phyloP scores from a whole-genome alignment of 2,329 filamentous ascomycete genomes.

The Didymella arachidicola region DNA sequence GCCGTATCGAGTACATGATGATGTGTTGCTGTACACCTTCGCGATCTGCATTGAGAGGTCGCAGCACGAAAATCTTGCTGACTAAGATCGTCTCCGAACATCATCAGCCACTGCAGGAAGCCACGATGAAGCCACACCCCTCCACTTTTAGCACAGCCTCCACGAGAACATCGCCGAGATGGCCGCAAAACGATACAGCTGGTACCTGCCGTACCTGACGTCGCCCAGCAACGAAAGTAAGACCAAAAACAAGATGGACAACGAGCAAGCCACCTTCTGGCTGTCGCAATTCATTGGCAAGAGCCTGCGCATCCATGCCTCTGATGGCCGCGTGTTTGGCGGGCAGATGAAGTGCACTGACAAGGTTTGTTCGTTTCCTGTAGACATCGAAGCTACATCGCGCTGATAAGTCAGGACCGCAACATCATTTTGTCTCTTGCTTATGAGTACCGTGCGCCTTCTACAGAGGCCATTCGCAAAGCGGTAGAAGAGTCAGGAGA shows the following conservation, averaged over 20 bases:
- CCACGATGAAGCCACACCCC: conserved; percentile 18
- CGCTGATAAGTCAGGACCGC: conserved; percentile 66
- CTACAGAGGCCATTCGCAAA: conserved; percentile 53
- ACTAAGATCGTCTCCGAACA: conserved; percentile 12
- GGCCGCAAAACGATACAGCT: conserved; percentile 27
- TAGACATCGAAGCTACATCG: neutral
- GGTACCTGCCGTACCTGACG: conserved; percentile 31
- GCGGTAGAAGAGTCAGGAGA: conserved; percentile 44
- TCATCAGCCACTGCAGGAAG: conserved; percentile 16
- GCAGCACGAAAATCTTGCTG: conserved; percentile 25
- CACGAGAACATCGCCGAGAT: conserved; percentile 14
- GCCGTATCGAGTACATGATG: conserved; percentile 45
- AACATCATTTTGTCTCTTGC: conserved; percentile 88
- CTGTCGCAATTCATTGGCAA: conserved; percentile 76
- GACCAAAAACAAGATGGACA: conserved; percentile 53
- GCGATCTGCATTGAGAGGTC: neutral
- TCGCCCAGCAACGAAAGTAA: conserved; percentile 8
- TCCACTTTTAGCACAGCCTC: conserved; percentile 22
- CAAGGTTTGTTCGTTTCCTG: conserved; percentile 69
- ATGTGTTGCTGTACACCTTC: conserved; percentile 12
- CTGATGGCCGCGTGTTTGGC: conserved; percentile 86
- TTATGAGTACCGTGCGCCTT: conserved; percentile 85
- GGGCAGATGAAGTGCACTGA: conserved; percentile 96
- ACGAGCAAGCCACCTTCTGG: conserved; percentile 63
- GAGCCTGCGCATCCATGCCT: conserved; percentile 78